Evolutionary conservation across 1,284 basidiomycete species (phyloP).

Genomic region (Malassezia arunalokei): DNA sequence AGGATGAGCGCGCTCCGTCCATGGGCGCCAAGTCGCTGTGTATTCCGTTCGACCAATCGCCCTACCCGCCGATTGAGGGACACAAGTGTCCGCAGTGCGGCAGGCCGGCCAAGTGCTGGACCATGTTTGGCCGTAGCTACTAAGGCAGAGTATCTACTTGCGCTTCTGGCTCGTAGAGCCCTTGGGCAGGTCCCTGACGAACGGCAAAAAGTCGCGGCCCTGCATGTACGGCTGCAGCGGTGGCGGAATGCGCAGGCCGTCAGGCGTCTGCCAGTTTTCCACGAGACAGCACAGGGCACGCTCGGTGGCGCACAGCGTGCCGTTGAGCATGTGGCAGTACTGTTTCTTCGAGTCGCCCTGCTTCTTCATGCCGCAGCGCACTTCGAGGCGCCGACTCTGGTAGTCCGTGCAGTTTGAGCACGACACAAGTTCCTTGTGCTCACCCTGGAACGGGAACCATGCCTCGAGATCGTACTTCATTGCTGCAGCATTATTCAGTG

Average conservation of each 20-base stretch:
- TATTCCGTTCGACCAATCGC: slow-evolving; percentile 88
- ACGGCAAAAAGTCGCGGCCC: slow-evolving; percentile 84
- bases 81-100: slow-evolving; percentile 41
- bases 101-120: slow-evolving; percentile 40
- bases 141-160: slow-evolving; percentile 17
- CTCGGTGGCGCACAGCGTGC: slow-evolving; percentile 91
- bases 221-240: slow-evolving; percentile 87
- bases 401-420: slow-evolving; percentile 50
- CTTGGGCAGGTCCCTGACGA: slow-evolving; percentile 59
- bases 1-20: slow-evolving; percentile 76
- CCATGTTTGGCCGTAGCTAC: slow-evolving; percentile 45
- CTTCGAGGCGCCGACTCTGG: slow-evolving; percentile 43
- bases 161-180: slow-evolving; percentile 43
- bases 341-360: slow-evolving; percentile 44
- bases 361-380: slow-evolving; percentile 43
- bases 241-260: slow-evolving; percentile 82
- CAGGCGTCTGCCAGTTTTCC: slow-evolving; percentile 95
- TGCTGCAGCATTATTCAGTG: slow-evolving; percentile 86
- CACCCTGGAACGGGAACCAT: slow-evolving; percentile 96
- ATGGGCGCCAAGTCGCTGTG: slow-evolving; percentile 94
- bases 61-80: slow-evolving; percentile 34
- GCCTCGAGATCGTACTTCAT: slow-evolving; percentile 97
- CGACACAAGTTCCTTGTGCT: slow-evolving; percentile 68
- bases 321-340: slow-evolving; percentile 49
- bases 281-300: slow-evolving; percentile 90